These are phyloP conservation scores for Podospora didyma DNA, from an alignment of 495 filamentous ascomycete species.

Conservation along the genomic window DNA sequence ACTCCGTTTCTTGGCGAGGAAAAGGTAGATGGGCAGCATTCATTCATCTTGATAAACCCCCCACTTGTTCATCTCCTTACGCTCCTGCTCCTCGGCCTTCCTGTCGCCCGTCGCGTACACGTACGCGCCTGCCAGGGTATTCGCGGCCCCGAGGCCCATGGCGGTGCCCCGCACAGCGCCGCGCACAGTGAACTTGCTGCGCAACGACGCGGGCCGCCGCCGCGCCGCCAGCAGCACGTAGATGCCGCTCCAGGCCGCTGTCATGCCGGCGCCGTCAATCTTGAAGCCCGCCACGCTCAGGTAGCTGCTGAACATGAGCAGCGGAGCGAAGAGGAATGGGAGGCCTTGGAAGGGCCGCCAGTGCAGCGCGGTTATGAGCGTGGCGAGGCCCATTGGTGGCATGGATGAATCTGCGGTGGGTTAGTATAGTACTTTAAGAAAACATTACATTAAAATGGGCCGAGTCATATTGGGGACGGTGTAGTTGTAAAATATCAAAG, in stretches of 20 bases:
- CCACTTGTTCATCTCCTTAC: constrained; percentile 45
- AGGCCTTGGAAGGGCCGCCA: constrained; percentile 68
- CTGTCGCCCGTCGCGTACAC: constrained; percentile 65
- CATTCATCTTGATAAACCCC: constrained; percentile 22
- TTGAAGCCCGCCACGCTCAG: constrained; percentile 74
- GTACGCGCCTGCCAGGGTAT: constrained; percentile 66
- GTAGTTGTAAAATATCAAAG: too few species aligned
- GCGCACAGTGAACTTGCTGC: constrained; percentile 59
- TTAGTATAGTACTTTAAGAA: background rate
- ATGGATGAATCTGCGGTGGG: constrained; percentile 64
- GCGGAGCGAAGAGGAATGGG: constrained; percentile 76
- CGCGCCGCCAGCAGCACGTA: constrained; percentile 76
- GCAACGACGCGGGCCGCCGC: constrained; percentile 52
- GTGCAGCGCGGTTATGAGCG: constrained; percentile 74
- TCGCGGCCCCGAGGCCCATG: constrained; percentile 64
- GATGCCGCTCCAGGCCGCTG: constrained; percentile 79
- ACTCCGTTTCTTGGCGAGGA: too few species aligned
- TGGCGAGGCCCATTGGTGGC: constrained; percentile 72
- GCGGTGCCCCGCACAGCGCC: constrained; percentile 69
- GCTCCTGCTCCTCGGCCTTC: constrained; percentile 42
- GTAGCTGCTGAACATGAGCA: constrained; percentile 84
- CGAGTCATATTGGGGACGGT: too few species aligned
- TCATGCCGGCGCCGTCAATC: constrained; percentile 77
- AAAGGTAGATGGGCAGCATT: background rate
- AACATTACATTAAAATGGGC: too few species aligned